phyloP scores from a whole-genome alignment of 139 green algal species.

The Micractinium conductrix region DNA sequence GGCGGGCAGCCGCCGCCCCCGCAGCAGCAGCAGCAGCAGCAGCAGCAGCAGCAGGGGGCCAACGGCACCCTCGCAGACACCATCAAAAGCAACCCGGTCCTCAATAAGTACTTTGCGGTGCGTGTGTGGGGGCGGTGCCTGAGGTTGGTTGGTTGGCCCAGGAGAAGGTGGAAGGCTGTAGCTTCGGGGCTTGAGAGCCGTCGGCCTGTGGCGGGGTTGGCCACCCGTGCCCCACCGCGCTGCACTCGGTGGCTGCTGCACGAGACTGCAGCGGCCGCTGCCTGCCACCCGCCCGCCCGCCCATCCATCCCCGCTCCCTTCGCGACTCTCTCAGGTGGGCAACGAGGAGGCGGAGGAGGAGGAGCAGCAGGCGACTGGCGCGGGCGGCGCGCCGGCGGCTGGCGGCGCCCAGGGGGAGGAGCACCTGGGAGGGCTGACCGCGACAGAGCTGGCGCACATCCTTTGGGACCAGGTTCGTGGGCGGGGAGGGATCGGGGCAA shows the following conservation, averaged over 20 bases:
- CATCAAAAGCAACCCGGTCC: constrained; percentile 47
- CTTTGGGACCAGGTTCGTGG: constrained; percentile 48
- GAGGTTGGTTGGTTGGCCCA: too few species aligned
- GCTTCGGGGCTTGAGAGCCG: too few species aligned
- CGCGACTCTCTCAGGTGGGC: constrained; percentile 39
- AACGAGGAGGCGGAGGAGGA: constrained; percentile 37
- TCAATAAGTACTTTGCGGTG: constrained; percentile 70
- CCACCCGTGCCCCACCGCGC: too few species aligned
- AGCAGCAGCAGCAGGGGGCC: not conserved
- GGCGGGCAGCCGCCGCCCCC: not conserved
- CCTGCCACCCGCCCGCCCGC: too few species aligned
- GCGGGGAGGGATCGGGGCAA: too few species aligned
- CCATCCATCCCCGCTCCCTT: too few species aligned
- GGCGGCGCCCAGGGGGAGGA: constrained; percentile 24
- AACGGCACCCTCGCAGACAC: constrained; percentile 21
- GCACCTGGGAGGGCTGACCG: constrained; percentile 18
- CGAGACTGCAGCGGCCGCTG: too few species aligned
- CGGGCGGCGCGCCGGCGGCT: not conserved
- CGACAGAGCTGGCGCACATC: constrained; percentile 21
- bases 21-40: constrained; percentile 28
- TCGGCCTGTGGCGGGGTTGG: too few species aligned
- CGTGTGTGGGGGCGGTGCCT: not conserved
- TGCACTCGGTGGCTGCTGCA: too few species aligned
- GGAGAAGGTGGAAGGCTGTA: too few species aligned
- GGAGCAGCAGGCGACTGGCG: constrained; percentile 3